Percentiles rank a stretch among this genome's conserved stretches.
Evolutionary conservation across 345 rosid genomes (phyloP).

Genomic region (Syzygium oleosum): DNA sequence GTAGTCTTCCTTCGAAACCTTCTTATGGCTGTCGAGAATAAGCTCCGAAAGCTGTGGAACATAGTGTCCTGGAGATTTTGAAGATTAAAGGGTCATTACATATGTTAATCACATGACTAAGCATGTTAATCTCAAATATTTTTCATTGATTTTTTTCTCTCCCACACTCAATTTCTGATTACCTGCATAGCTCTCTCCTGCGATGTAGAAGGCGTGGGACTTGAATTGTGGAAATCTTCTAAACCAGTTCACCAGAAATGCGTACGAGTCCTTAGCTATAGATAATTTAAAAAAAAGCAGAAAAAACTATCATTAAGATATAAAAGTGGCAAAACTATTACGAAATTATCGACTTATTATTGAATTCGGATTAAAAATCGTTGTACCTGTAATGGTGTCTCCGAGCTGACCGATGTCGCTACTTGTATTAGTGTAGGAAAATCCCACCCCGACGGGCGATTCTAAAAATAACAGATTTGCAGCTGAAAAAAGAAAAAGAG

Average conservation of each 20-base stretch:
- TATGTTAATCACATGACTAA: background rate
- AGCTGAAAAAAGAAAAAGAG: constrained; percentile 30
- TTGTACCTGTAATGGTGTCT: constrained; percentile 22
- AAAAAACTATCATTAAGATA: background rate
- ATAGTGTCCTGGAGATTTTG: constrained; percentile 49
- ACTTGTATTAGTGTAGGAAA: constrained; percentile 60
- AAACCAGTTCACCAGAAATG: constrained; percentile 61
- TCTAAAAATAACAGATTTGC: constrained; percentile 75
- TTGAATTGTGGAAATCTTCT: constrained; percentile 23
- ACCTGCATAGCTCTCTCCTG: constrained; percentile 50
- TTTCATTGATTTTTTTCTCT: background rate
- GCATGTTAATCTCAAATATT: background rate
- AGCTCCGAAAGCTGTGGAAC: constrained; percentile 75
- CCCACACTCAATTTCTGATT: background rate
- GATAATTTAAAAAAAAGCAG: background rate
- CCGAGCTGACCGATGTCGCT: constrained; percentile 37
- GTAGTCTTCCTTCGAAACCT: constrained; percentile 21
- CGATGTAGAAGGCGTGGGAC: constrained; percentile 50
- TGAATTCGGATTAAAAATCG: too few relatives aligned
- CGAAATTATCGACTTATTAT: background rate
- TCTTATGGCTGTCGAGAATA: constrained; percentile 45
- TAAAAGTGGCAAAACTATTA: background rate
- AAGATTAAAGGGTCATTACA: background rate
- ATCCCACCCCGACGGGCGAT: constrained; percentile 81
- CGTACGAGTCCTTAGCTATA: constrained; percentile 42